A percentile compares a stretch with the other conserved stretches of the same genome.
These are phyloP conservation scores for Trichosporon ovoides DNA, from an alignment of 1,284 basidiomycete species.

Conservation along the genomic window DNA sequence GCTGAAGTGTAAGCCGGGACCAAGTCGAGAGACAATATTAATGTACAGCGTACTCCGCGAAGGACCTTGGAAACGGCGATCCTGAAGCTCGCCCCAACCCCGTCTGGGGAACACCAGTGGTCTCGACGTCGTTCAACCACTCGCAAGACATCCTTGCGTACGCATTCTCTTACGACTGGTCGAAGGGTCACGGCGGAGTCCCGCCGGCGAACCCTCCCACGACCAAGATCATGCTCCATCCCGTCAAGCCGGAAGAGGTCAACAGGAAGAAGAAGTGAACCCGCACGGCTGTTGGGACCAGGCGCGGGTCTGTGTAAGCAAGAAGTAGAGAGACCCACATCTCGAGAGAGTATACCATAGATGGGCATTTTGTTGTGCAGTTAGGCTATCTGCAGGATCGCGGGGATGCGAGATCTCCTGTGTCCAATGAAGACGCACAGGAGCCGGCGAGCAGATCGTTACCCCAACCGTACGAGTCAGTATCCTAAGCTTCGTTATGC, in stretches of 20 bases:
- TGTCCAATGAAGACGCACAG: not conserved
- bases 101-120: slow-evolving; percentile 39
- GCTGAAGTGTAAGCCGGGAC: slow-evolving; percentile 66
- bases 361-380: slow-evolving; percentile 2
- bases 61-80: slow-evolving; percentile 63
- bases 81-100: slow-evolving; percentile 59
- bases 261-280: slow-evolving; percentile 50
- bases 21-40: not conserved
- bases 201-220: slow-evolving; percentile 57
- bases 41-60: slow-evolving; percentile 28
- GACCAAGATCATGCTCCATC: slow-evolving; percentile 76
- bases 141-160: slow-evolving; percentile 85
- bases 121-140: slow-evolving; percentile 72
- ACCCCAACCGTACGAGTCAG: not conserved
- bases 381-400: not conserved
- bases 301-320: not conserved
- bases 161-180: slow-evolving; percentile 84
- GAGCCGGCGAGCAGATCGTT: no score
- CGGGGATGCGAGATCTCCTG: not conserved
- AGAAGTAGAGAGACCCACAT: not conserved
- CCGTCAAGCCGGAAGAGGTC: slow-evolving; percentile 83
- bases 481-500: not conserved
- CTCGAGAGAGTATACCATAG: slow-evolving; percentile 3
- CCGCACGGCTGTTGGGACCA: not conserved
- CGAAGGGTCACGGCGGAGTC: slow-evolving; percentile 80